Evolutionary conservation across 139 green algal species (phyloP), one percentile per base, ranked within the genome.

Genomic region (Chlorella ohadii): DNA sequence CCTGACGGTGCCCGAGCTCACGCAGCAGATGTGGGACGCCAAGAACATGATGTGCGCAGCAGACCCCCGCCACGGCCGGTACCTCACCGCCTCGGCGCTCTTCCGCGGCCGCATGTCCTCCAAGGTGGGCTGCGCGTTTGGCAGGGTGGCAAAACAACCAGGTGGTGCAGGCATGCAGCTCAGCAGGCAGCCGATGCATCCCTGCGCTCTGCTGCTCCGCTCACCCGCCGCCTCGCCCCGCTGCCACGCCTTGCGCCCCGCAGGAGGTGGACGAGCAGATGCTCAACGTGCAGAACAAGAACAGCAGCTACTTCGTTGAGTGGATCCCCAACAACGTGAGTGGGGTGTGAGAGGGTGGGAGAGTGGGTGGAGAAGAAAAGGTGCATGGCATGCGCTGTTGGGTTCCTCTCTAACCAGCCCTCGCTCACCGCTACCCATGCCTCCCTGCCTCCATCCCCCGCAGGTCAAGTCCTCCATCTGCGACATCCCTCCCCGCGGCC

Each of bases 11-110:
- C 97, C 97, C 33, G 97, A 99, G 93, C 92, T 99, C 61, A 99
- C 97, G 51, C 96, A 99, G 95, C 96, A 99, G 93, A 99, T 99
- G 97, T 99, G 96, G 96, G 97, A 99, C 82, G 96, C 97, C 79
- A 99, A 99, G 92, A 99, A 99, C 95, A 99, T 99, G 97, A 99
- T 99, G 97, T 99, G 97, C 90, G 97, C 97, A 31, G 97, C 97
- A 57, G 97, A 99, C 90, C 97, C 97, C 27, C 93, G 97, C 80
- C 97, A 99, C 86, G 97, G 97, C 61, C 95, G 97, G 76, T 99
- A 99, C 93, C 92, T 99, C 61, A 99, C 97, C 34, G 97, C 97
- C 65, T 98, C 95, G 16, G 97, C 97, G 31, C 80, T 99, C 82
- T 99, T 99, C 96, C 93, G 97, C 63, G 97, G 97, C 47, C 91